phyloP scores from a whole-genome alignment of 805 yeast genomes.

The Sugiyamaella valdiviana region DNA sequence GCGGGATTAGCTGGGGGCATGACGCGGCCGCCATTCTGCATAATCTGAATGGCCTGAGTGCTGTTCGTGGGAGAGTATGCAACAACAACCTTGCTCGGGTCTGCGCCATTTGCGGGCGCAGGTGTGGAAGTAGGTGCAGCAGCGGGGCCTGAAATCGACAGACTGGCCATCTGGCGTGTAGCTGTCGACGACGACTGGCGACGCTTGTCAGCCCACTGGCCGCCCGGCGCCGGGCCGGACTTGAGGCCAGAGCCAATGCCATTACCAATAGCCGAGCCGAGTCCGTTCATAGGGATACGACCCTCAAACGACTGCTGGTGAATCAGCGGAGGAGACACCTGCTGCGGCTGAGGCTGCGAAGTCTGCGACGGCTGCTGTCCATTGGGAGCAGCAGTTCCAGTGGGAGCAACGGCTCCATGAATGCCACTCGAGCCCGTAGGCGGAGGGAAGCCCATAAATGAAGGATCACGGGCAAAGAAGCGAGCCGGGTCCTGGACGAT shows the following conservation, averaged over 20 bases:
- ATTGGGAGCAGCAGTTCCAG: neutral
- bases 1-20: slow-evolving; percentile 81
- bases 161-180: neutral
- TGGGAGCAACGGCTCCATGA: neutral
- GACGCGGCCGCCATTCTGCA: slow-evolving; percentile 36
- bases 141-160: neutral
- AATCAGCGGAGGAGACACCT: neutral
- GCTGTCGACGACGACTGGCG: neutral
- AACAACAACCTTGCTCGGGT: slow-evolving; percentile 26
- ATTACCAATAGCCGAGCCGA: neutral
- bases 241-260: neutral
- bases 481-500: slow-evolving; percentile 28
- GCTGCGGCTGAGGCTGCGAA: slow-evolving; percentile 4
- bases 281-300: neutral
- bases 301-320: neutral
- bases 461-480: slow-evolving; percentile 19
- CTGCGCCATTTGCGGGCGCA: slow-evolving; percentile 1
- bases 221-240: neutral
- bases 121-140: neutral
- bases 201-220: neutral
- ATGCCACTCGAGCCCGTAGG: neutral
- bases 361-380: neutral
- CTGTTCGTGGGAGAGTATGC: slow-evolving; percentile 30
- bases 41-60: slow-evolving; percentile 30
- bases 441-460: slow-evolving; percentile 8